Conservation (phyloP, 1,139 yeast genomes). For the Pichia sp. region DNA sequence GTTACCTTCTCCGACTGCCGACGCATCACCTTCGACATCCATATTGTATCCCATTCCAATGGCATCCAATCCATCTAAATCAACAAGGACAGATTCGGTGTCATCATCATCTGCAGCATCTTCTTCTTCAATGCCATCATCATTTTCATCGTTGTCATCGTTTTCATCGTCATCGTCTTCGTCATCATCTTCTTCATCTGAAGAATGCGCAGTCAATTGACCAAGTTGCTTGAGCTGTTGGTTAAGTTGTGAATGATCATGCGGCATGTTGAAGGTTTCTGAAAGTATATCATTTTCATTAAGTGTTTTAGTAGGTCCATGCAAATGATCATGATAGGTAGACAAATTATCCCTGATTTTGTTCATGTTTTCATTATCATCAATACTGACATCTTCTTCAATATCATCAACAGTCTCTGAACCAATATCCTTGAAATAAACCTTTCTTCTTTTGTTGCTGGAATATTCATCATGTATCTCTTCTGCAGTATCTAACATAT, state of each 20-base stretch:
- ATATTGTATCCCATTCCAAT: constrained; percentile 10
- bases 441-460: too few species aligned
- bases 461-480: too few species aligned
- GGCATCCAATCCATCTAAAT: constrained; percentile 12
- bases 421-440: too few species aligned
- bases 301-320: neutral
- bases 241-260: constrained; percentile 30
- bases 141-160: neutral
- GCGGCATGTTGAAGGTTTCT: constrained; percentile 11
- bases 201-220: constrained; percentile 20
- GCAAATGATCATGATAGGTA: neutral
- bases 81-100: constrained; percentile 14
- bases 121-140: neutral
- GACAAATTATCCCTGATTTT: neutral
- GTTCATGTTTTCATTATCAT: neutral
- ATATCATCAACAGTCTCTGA: too few species aligned
- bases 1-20: neutral
- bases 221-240: constrained; percentile 29
- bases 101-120: constrained; percentile 1
- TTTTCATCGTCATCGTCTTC: neutral
- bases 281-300: constrained; percentile 7
- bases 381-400: too few species aligned
- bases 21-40: constrained; percentile 5
- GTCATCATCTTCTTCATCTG: constrained; percentile 12
- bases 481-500: too few species aligned